Conservation (phyloP, 179 eudicot genomes). For the Drosera spatulata region DNA sequence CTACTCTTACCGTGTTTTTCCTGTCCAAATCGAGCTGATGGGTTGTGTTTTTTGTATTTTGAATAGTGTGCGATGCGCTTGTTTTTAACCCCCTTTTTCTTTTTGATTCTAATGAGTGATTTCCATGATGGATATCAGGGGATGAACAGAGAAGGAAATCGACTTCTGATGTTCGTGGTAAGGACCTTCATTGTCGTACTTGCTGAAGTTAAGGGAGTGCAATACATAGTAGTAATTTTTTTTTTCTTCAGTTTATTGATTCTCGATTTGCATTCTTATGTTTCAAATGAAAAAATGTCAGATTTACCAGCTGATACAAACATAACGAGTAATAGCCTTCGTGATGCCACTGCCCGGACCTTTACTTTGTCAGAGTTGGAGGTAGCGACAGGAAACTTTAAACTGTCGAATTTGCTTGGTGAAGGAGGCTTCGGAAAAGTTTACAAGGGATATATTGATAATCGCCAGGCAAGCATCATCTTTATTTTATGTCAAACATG, state of each 20-base stretch:
- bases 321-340: slow-evolving; percentile 7
- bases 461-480: slow-evolving; percentile 33
- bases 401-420: slow-evolving; percentile 59
- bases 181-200: not conserved
- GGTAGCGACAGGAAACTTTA: slow-evolving; percentile 56
- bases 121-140: not conserved
- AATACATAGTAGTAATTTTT: no score
- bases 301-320: not conserved
- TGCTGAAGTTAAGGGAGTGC: no score
- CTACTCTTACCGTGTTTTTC: no score
- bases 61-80: no score
- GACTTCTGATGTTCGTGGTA: not conserved
- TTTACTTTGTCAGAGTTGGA: slow-evolving; percentile 71
- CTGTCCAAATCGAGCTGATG: no score
- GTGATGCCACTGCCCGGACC: slow-evolving; percentile 31
- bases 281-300: not conserved
- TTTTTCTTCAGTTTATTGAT: not conserved
- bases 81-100: no score
- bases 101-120: no score
- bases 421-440: slow-evolving; percentile 92
- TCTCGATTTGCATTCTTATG: not conserved
- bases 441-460: slow-evolving; percentile 34
- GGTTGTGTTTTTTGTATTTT: no score
- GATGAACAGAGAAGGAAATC: slow-evolving; percentile 6
- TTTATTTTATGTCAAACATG: no score